Base-by-base conservation (phyloP, 1,284 basidiomycete species). In the Irpex sp. region DNA sequence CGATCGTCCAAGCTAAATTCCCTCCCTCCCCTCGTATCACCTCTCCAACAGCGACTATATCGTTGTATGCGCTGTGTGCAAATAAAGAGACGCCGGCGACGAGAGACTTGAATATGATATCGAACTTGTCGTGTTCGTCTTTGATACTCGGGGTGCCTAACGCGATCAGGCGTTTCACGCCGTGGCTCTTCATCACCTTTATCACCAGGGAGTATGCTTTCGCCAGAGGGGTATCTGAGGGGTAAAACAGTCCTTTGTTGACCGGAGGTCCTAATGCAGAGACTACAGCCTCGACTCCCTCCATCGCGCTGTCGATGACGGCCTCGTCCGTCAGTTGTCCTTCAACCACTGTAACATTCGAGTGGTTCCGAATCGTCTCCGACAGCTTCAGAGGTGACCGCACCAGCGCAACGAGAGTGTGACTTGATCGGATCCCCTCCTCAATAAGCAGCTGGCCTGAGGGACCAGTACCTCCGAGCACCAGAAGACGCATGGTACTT, bases 131-230 rank as follows among this genome's bases (percentile, higher is more conserved):
- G 60, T 79, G 73, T 31, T 81, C 78, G 73, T 91, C 88, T 51
- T 75, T 76, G 65, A 86, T 86, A 59, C 86, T 88, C 4, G 84
- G 74, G 0, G 89, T 89, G 8, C 86, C 87, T 15, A 91, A 82
- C 17, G 81, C 79, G 60, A 91, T 81, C 68, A 91, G 78, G 3
- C 89, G 84, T 58, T 78, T 82, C 63, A 89, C 77, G 31, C 74
- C 70, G 40, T 78, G 75, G 40, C 77, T 71, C 57, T 78, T 75
- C 87, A 91, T 89, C 60, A 79, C 62, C 31, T 79, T 77, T 66
- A 91, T 79, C 67, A 91, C 69, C 49, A 76, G 66, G 13, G 75
- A 70, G 70, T 89, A 91, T 21, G 80, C 86, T 37, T 79, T 79
- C 2, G 87, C 86, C 58, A 91, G 76, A 4, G 89, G 89, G 5